Percentiles rank a stretch among this genome's conserved stretches.
These are phyloP conservation scores for Diaporthe ilicicola DNA, from an alignment of 2,329 filamentous ascomycete species.

Conservation along the genomic window DNA sequence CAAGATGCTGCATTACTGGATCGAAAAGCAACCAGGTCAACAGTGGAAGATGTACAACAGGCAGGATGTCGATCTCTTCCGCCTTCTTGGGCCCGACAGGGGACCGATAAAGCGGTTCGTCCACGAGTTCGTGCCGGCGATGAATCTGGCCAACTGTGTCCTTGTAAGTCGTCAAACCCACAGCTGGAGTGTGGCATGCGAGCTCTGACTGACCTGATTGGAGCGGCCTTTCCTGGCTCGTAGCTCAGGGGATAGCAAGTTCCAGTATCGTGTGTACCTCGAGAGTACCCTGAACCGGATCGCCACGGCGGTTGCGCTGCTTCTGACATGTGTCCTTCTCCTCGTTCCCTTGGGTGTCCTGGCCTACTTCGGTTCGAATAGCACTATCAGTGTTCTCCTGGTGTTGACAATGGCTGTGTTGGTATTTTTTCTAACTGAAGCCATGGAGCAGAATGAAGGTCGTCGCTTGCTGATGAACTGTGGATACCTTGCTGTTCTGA, in stretches of 20 bases:
- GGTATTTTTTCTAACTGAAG: neutral
- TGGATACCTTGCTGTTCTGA: neutral
- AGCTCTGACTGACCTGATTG: neutral
- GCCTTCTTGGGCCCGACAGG: neutral
- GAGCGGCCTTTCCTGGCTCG: neutral
- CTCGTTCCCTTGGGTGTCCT: neutral
- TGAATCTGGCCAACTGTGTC: neutral
- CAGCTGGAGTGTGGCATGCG: neutral
- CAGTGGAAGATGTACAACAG: neutral
- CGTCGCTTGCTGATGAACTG: neutral
- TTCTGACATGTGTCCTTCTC: neutral
- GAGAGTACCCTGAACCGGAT: neutral
- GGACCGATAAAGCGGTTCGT: neutral
- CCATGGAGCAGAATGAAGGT: neutral
- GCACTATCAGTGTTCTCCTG: neutral
- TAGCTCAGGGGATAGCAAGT: neutral
- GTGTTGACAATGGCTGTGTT: neutral
- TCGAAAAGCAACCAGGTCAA: neutral
- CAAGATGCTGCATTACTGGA: neutral
- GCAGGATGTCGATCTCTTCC: neutral
- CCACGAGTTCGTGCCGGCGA: neutral
- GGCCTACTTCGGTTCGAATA: neutral
- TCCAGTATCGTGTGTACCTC: neutral
- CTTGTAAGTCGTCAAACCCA: neutral
- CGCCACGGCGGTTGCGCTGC: neutral